Percentiles rank a stretch among this genome's conserved stretches.
phyloP scores from a whole-genome alignment of 1,284 basidiomycete species.

The Lentinus polychrous region DNA sequence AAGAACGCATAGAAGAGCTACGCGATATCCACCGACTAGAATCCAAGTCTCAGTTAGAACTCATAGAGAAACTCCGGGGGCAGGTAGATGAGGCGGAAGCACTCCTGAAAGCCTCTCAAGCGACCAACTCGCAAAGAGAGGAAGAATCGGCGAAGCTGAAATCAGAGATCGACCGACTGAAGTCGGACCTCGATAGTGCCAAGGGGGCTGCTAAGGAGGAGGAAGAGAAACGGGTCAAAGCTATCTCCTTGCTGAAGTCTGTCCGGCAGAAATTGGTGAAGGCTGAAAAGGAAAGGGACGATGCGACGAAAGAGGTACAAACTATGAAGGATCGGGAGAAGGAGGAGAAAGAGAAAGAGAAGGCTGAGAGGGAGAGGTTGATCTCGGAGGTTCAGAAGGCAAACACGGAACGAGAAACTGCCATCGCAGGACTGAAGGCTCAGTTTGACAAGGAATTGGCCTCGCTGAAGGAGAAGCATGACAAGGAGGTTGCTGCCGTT shows the following conservation, averaged over 20 bases:
- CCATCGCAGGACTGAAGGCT: constrained; percentile 54
- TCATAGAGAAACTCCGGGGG: constrained; percentile 61
- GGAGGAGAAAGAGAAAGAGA: constrained; percentile 57
- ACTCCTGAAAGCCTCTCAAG: constrained; percentile 51
- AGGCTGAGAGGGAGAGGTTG: constrained; percentile 48
- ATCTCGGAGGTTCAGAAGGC: constrained; percentile 54
- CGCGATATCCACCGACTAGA: constrained; percentile 78
- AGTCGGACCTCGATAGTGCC: constrained; percentile 53
- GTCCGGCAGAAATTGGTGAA: constrained; percentile 91
- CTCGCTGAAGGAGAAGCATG: constrained; percentile 55
- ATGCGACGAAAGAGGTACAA: constrained; percentile 51
- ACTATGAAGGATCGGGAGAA: constrained; percentile 50
- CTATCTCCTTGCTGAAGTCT: constrained; percentile 83
- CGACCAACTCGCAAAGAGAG: constrained; percentile 37
- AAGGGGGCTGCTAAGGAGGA: constrained; percentile 76
- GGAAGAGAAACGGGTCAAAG: constrained; percentile 93
- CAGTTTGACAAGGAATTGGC: constrained; percentile 77
- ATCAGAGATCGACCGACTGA: constrained; percentile 48
- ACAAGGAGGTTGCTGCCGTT: constrained; percentile 63
- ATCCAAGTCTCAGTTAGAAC: constrained; percentile 65
- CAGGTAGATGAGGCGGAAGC: constrained; percentile 70
- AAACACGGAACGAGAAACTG: constrained; percentile 65
- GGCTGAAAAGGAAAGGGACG: constrained; percentile 87
- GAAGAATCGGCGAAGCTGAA: constrained; percentile 42
- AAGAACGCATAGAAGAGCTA: constrained; percentile 77